Conservation (phyloP, 352 stramenopile genomes). For the Bremia lactucae region DNA sequence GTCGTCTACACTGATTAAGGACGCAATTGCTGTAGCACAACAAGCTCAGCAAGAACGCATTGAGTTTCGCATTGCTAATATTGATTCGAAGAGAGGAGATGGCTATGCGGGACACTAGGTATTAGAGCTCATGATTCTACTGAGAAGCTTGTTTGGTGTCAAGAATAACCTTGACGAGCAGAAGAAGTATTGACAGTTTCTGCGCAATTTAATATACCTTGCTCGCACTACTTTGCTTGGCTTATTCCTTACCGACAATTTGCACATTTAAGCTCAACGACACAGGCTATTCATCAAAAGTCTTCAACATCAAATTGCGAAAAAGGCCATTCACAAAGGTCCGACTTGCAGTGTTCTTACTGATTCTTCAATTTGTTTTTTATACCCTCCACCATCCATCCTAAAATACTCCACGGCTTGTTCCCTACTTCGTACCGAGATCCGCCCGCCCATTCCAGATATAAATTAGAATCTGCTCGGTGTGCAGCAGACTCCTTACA, state of each 20-base stretch:
- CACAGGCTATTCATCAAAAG: too few relatives aligned
- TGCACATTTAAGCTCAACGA: too few relatives aligned
- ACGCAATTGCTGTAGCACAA: constrained; percentile 41
- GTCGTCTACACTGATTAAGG: constrained; percentile 33
- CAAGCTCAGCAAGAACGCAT: constrained; percentile 45
- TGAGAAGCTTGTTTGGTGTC: too few relatives aligned
- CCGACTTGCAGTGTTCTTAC: constrained; percentile 5
- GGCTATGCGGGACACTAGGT: constrained; percentile 27
- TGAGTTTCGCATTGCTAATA: constrained; percentile 49
- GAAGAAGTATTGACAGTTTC: too few relatives aligned
- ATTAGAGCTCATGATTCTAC: too few relatives aligned
- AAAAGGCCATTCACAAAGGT: too few relatives aligned
- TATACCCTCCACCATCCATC: constrained; percentile 32
- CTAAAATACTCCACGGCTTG: constrained; percentile 37
- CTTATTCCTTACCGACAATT: too few relatives aligned
- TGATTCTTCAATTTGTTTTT: constrained; percentile 22
- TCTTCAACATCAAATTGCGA: too few relatives aligned
- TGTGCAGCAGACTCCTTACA: neutral
- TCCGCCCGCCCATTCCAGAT: constrained; percentile 22
- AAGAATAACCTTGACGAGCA: too few relatives aligned
- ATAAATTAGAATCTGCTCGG: constrained; percentile 13
- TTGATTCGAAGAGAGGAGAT: constrained; percentile 27
- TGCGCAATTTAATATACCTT: too few relatives aligned
- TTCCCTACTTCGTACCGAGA: constrained; percentile 26
- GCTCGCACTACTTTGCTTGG: too few relatives aligned